phyloP scores from a whole-genome alignment of 768 basidiomycete genomes.

The Mycena metata region DNA sequence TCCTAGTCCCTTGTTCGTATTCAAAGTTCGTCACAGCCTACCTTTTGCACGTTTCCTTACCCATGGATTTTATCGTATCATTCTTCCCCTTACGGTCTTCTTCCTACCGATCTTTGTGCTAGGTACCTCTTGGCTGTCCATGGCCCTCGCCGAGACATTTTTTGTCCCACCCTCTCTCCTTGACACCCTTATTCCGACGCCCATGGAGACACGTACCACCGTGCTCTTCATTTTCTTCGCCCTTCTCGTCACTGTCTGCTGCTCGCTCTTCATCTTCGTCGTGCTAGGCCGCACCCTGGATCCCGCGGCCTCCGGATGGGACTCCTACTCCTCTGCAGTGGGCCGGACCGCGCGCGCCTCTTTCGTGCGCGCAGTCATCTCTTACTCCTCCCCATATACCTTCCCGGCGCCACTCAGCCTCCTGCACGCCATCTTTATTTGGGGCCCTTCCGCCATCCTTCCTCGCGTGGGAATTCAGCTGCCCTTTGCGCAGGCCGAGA shows the following conservation, averaged over 20 bases:
- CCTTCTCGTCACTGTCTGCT: constrained; percentile 49
- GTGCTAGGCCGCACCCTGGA: constrained; percentile 40
- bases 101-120: constrained; percentile 65
- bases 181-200: constrained; percentile 47
- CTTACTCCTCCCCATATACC: constrained; percentile 52
- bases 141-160: constrained; percentile 60
- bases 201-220: constrained; percentile 62
- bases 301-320: constrained; percentile 53
- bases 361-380: constrained; percentile 52
- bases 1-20: constrained; percentile 61
- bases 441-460: constrained; percentile 37
- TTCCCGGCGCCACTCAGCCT: constrained; percentile 71
- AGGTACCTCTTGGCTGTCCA: constrained; percentile 59
- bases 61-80: constrained; percentile 52
- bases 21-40: constrained; percentile 53
- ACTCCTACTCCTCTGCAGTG: constrained; percentile 59
- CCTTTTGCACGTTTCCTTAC: constrained; percentile 61
- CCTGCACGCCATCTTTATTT: constrained; percentile 46
- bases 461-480: constrained; percentile 39
- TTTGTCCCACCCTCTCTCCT: constrained; percentile 30
- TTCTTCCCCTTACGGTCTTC: constrained; percentile 58
- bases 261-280: constrained; percentile 51
- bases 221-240: constrained; percentile 55
- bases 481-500: constrained; percentile 42
- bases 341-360: constrained; percentile 60